phyloP scores from a whole-genome alignment of 2,329 filamentous ascomycete species.

The Fusarium domesticum region DNA sequence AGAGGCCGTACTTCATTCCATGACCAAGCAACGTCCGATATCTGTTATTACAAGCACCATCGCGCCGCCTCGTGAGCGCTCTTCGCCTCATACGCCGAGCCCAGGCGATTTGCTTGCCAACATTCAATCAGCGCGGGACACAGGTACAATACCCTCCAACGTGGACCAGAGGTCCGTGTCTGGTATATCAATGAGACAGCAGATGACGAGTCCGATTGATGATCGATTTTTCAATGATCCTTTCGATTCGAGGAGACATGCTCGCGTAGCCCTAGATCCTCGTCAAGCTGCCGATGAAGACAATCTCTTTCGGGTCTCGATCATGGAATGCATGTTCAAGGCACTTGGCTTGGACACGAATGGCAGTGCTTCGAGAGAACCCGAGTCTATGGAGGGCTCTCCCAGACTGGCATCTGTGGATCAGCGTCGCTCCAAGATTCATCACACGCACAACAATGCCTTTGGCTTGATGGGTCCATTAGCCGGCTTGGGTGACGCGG shows the following conservation, averaged over 20 bases:
- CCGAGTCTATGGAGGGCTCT: slow-evolving; percentile 78
- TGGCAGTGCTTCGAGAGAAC: slow-evolving; percentile 62
- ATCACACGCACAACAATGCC: slow-evolving; percentile 68
- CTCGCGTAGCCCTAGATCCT: slow-evolving; percentile 57
- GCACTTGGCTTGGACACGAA: slow-evolving; percentile 77
- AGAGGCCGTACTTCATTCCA: slow-evolving; percentile 72
- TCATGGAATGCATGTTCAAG: slow-evolving; percentile 94
- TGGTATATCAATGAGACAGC: slow-evolving; percentile 30
- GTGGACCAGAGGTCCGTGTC: slow-evolving; percentile 16
- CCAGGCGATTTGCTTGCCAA: slow-evolving; percentile 80
- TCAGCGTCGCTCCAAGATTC: slow-evolving; percentile 71
- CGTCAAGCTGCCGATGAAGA: slow-evolving; percentile 87
- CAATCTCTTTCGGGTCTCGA: slow-evolving; percentile 80
- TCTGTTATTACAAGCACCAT: slow-evolving; percentile 43
- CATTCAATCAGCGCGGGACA: slow-evolving; percentile 64
- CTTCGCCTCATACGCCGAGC: slow-evolving; percentile 51
- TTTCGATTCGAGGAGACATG: slow-evolving; percentile 51
- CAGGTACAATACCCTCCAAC: slow-evolving; percentile 42
- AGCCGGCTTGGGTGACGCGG: slow-evolving; percentile 70
- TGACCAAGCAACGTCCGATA: slow-evolving; percentile 45
- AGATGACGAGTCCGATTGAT: slow-evolving; percentile 45
- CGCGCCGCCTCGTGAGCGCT: slow-evolving; percentile 40
- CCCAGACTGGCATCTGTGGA: slow-evolving; percentile 83
- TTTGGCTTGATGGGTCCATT: slow-evolving; percentile 90
- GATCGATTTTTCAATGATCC: slow-evolving; percentile 55